Evolutionary conservation across 805 yeast genomes (phyloP), one percentile per base, ranked within the genome.

Genomic region (Barnettozyma salicaria): DNA sequence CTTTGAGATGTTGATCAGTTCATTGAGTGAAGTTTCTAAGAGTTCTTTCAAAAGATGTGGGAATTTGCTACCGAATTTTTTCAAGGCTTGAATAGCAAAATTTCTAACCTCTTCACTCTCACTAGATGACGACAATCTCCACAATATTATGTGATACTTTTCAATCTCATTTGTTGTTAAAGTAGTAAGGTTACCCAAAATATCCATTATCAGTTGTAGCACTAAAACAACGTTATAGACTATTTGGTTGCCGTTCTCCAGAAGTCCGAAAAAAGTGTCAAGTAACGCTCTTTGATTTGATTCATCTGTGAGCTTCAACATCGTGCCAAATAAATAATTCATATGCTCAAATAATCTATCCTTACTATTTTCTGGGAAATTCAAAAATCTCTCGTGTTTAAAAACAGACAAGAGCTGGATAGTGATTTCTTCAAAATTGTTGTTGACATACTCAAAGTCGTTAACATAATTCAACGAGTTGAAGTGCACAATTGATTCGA

Each of bases 31-130:
- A 2, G 53, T 45, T 16, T 57, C 61, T 10, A 71, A 49, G 0
- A 68, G 51, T 11, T 57, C 61, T 20, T 63, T 57, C 21, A 72
- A 36, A 44, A 64, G 40, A 40, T 56, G 48, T 27, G 72, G 63
- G 46, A 52, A 53, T 52, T 48, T 49, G 29, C 47, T 20, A 43
- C 63, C 49, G 50, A 61, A 46, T 44, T 52, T 45, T 27, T 56
- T 61, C 24, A 67, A 41, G 4, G 55, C 50, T 27, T 65, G 65
- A 25, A 58, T 60, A 0, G 77, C 59, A 27, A 61, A 55, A 5
- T 67, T 56, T 40, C 79, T 62, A 6, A 70, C 50, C 24, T 60
- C 60, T 24, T 60, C 59, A 36, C 64, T 66, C 20, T 61, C 62
- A 20, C 61, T 59, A 27, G 65, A 58, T 7, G 61, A 53, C 24